Base-by-base conservation (phyloP, 352 stramenopile species). In the Phytophthora ramorum region DNA sequence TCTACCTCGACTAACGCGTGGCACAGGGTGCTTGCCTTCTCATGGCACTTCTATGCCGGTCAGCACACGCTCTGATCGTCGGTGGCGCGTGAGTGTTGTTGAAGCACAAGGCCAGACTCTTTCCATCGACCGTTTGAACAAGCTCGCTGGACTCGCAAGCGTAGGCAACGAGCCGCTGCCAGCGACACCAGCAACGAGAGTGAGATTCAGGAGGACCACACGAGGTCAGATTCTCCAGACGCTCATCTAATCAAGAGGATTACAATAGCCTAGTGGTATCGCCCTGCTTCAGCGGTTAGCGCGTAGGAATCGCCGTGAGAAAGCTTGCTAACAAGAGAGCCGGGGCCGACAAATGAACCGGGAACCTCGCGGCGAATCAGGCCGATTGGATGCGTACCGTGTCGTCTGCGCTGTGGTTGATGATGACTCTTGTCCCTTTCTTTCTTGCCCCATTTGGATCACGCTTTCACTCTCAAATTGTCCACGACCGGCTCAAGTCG, bases 381-480 rank as follows among this genome's bases (percentile, higher is more conserved):
- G 3, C 30, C 35, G 52, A 68, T 68, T 58, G 53, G 44, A 69
- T 69, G 61, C 34, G 20, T 7, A 32, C 32, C 28, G 40, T 38
- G 58, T 24, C 49, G 37, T 50, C 46, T 65, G 46, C 35, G 16
- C 12, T 35, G 14, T 40, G 40, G 30, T 54, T 50, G 41, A 50
- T 67, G 46, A 65, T 70, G 62, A 65, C 54, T 65, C 34, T 17
- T 38, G 26, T 24, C n/a, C 24, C 43, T 45, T 50, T 45, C 10
- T 26, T 60, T 16, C 13, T 35, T 13, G 30, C 2, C 30, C 30
- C 30, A 2, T 35, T 35, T 1, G 6, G 16, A n/a, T 16, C 40
- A 61, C 13, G 20, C 30, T 20, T 28, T 65, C 54, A 70, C 54
- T 70, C 59, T 47, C 58, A n/a, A 70, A 65, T 59, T 56, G 14